These are phyloP conservation scores for Termitomyces heimii DNA, from an alignment of 768 basidiomycete species.

Conservation along the genomic window DNA sequence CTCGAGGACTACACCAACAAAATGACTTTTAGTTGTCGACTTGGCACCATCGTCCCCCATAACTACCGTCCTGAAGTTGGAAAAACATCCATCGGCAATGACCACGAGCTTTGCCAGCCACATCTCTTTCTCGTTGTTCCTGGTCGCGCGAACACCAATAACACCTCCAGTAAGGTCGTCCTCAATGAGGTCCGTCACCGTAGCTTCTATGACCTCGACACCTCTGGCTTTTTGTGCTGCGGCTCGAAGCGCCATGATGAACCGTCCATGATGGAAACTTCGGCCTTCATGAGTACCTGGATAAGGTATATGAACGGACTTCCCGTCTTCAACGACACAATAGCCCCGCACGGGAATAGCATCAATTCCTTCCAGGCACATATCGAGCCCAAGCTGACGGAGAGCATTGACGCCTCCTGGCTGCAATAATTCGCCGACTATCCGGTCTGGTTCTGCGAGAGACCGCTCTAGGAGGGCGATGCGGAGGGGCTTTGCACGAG, in stretches of 20 bases:
- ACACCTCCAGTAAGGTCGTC: conserved; percentile 43
- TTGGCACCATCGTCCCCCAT: conserved; percentile 46
- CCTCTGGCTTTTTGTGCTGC: conserved; percentile 53
- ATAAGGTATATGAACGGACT: conserved; percentile 85
- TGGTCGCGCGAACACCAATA: conserved; percentile 61
- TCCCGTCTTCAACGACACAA: conserved; percentile 63
- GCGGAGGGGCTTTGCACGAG: conserved; percentile 52
- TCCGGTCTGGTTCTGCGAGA: conserved; percentile 88
- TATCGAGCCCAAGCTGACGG: conserved; percentile 67
- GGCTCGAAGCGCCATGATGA: conserved; percentile 73
- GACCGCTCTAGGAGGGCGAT: conserved; percentile 90
- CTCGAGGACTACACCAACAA: conserved; percentile 81
- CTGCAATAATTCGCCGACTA: conserved; percentile 95
- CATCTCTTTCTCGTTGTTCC: conserved; percentile 40
- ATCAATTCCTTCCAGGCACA: conserved; percentile 82
- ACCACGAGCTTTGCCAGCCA: conserved; percentile 77
- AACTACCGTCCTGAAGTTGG: conserved; percentile 78
- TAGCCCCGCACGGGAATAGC: conserved; percentile 82
- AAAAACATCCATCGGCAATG: conserved; percentile 93
- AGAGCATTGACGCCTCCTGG: conserved; percentile 84
- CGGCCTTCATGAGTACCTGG: conserved; percentile 67
- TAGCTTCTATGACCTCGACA: conserved; percentile 83
- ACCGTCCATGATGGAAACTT: conserved; percentile 91
- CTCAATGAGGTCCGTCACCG: conserved; percentile 70
- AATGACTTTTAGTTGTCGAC: conserved; percentile 64